Evolutionary conservation across 1,284 basidiomycete species (phyloP), one percentile per base, ranked within the genome.

Genomic region (Ceratobasidium sp.): DNA sequence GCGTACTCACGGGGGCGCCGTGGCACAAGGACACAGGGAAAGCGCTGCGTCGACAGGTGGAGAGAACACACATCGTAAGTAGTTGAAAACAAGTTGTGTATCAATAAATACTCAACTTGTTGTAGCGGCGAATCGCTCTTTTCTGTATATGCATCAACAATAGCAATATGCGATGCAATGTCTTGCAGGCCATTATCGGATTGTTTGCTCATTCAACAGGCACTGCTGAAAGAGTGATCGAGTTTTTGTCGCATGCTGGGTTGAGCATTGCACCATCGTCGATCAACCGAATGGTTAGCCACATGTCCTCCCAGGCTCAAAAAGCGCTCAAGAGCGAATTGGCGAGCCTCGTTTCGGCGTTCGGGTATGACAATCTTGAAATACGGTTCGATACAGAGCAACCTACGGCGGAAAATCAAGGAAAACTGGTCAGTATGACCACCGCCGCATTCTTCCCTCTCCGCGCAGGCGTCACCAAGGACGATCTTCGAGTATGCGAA

Each of bases 311-410:
- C 6, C 2, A 52, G 6, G 50, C 50, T 7, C 17, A 52, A 20
- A 52, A 52, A 52, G 1, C 17, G 20, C 20, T 52, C 17, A 52
- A 52, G 20, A n/a, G 20, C 7, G 46, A 48, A 17, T 7, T 48
- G 10, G 46, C 46, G 2, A 9, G 17, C 46, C 46, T 48, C 17
- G 2, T 48, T 10, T 48, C 46, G 2, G 50, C 56, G 17, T 7
- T 78, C 10, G 69, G 13, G 26, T 78, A 73, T 28, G 77, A 78
- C 26, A 78, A 78, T 33, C 59, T 78, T 3, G 77, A 78, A 10
- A 20, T 78, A 1, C 20, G 42, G 17, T 73, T 78, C 44, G 50
- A 73, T 40, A 48, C 68, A 4, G 57, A 44, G 28, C 38, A 71
- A 44, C 52, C 57, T 10, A 78, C 77, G 9, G 28, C 44, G 3